Base-by-base conservation (phyloP, 805 yeast species). In the Kuraishia capsulata region DNA sequence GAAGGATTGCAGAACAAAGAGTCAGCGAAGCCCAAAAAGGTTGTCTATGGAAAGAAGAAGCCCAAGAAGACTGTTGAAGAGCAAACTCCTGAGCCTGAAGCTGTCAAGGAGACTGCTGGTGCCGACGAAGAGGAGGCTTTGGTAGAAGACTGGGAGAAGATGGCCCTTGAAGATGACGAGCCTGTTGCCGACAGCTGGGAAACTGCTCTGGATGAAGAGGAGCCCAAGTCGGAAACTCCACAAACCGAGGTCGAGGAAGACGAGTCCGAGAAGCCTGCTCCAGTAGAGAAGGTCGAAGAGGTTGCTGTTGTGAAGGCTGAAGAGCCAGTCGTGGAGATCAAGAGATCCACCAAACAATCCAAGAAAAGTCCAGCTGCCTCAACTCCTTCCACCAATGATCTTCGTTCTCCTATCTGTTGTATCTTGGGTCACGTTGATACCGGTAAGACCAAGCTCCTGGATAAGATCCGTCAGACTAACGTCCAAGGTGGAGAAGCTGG, bases 401-500 rank as follows among this genome's bases (percentile, higher is more conserved):
- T 92, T 56, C 95, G 99, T 66, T 92, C 99, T 46, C 99, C 99
- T 47, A 92, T 92, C 59, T 92, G 98, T 65, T 88, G 96, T 82
- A 92, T 92, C 55, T 74, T 92, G 62, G 99, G 99, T 59, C 99
- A 92, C 71, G 99, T 92, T 64, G 99, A 92, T 73, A 92, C 98
- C 42, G 99, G 99, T 80, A 92, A 92, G 66, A 92, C 99, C 49
- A 92, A 92, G 61, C 75, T 92, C 48, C 73, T 92, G 60, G 99
- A 92, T 60, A 92, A 92, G 65, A 81, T 92, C 51, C 90, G 99
- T 69, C 97, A 90, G 69, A 92, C 97, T 31, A 92, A 92, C 57
- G 99, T 92, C 44, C 99, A 92, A 70, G 99, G 97, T 61, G 99
- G 98, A 57, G 99, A 92, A 69, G 99, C 99, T 40, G 99, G 99